These are phyloP conservation scores for Ricinus communis DNA, from an alignment of 345 rosid species.

Conservation along the genomic window DNA sequence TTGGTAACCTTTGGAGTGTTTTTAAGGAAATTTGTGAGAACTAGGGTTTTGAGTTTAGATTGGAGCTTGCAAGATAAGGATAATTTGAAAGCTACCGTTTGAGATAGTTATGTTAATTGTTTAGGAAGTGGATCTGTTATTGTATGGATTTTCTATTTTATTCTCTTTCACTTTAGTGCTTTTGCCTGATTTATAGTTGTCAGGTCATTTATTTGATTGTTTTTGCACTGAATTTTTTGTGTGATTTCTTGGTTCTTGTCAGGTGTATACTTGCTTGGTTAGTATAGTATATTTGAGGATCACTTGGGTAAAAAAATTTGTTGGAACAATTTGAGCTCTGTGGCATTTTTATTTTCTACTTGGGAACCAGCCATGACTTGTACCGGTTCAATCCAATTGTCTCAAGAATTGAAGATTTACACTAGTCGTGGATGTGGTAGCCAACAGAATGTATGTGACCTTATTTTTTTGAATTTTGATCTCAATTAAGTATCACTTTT, in stretches of 20 bases:
- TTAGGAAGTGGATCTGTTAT: not conserved
- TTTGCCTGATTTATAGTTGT: not conserved
- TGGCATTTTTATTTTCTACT: constrained; percentile 20
- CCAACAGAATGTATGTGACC: constrained; percentile 32
- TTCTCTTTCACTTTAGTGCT: not conserved
- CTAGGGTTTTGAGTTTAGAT: constrained; percentile 5
- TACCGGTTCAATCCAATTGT: constrained; percentile 47
- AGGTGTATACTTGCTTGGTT: constrained; percentile 5
- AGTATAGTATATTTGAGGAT: not conserved
- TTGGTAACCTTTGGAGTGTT: not conserved
- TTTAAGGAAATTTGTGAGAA: not conserved
- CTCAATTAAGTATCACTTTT: not conserved
- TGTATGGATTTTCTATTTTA: not conserved
- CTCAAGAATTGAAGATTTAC: constrained; percentile 48
- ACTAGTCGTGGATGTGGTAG: constrained; percentile 37
- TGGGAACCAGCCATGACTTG: constrained; percentile 42
- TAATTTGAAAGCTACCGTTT: not conserved
- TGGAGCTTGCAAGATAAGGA: not conserved
- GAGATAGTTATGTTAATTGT: not conserved
- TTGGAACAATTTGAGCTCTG: constrained; percentile 15
- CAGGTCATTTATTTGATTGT: not conserved
- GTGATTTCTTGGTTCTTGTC: not conserved
- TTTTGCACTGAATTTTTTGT: not conserved
- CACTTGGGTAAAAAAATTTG: not conserved
- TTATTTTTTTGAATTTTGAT: not conserved